Evolutionary conservation across 768 basidiomycete species (phyloP), one percentile per base, ranked within the genome.

Genomic region (Phaeolepiota aurea): DNA sequence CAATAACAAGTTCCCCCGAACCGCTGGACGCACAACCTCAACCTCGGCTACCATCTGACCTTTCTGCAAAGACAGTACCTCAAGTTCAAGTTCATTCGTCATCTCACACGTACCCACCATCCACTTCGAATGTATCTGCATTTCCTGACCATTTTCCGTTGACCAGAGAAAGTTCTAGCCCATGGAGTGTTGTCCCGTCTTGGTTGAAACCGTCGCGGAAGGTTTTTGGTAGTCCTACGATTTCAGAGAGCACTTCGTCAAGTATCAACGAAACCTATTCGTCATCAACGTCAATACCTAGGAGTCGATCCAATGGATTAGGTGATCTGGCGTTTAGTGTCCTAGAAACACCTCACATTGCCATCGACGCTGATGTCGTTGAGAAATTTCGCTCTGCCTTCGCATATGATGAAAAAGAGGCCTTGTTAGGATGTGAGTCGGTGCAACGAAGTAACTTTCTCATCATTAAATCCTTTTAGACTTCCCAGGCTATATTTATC

Each of bases 371-470:
- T 21, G 82, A 82, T 42, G 68, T 71, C 20, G 64, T 64, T 15
- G 82, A 85, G 43, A 91, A 91, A 59, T 96, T 94, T 54, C 74
- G 81, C 36, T 56, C 61, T 25, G 72, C 77, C 1, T 98, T 98
- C 62, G 89, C 91, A 0, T 82, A 94, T 46, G 82, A 87, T 43
- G 88, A 91, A 46, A 88, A 79, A 57, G 94, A 98, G 64, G 74
- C 63, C 12, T 54, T 97, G 32, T 71, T 97, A 37, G 91, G 90
- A 51, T 86, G 94, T 97, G 56, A 56, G 93, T 74, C 19, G 33
- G 37, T 19, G 19, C 41, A 2, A 32, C 9, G 9, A 13, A 32
- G 5, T 22, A 22, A n/a, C 11, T 28, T 23, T 18, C 45, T 33
- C 35, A 42, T 22, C 40, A 20, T 40, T 48, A 7, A 55, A 20